Base-by-base conservation (phyloP, 164 flowering plant species). In the Macadamia tetraphylla region DNA sequence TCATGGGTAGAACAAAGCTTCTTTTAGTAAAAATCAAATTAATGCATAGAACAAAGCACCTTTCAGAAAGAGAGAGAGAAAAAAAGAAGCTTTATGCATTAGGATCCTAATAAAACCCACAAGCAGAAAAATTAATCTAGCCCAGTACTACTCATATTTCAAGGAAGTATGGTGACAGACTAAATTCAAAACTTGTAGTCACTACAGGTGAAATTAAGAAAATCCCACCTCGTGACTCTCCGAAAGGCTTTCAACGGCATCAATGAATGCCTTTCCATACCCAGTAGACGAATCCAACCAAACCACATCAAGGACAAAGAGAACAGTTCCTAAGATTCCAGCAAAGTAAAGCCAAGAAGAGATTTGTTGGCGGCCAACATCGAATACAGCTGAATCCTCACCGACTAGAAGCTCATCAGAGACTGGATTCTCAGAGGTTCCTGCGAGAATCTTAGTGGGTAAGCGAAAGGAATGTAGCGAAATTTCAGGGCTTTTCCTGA, bases 241-340 rank as follows among this genome's bases (percentile, higher is more conserved):
- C 0, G 94, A 85, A 40, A 92, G 23, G 40, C 72, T 75, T 0
- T 87, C 79, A 59, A 92, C 81, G 35, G 87, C 77, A 58, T 84
- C 85, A 23, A 91, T 69, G 64, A 85, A 88, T 15, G 73, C 75
- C 71, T 86, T 84, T 1, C 97, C 94, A 51, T 78, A 79, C 1
- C 98, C 98, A 42, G 86, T 82, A 6, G 85, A 78, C 59, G 81
- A 77, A 73, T 94, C 98, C 61, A 94, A 84, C 98, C 97, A 94
- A 58, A 58, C 81, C 4, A 87, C 85, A 60, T 94, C 72, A 35
- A 94, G 87, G 7, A 83, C 79, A 52, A 78, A 83, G 13, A 92
- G 76, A 64, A 94, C 97, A 72, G 80, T 84, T 1, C 97, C 95
- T 60, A 92, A 71, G 68, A 92, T 77, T 14, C 77, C 80, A 48